Evolutionary conservation across 306 rosid genomes (phyloP).

Genomic region (Castanopsis chinensis): DNA sequence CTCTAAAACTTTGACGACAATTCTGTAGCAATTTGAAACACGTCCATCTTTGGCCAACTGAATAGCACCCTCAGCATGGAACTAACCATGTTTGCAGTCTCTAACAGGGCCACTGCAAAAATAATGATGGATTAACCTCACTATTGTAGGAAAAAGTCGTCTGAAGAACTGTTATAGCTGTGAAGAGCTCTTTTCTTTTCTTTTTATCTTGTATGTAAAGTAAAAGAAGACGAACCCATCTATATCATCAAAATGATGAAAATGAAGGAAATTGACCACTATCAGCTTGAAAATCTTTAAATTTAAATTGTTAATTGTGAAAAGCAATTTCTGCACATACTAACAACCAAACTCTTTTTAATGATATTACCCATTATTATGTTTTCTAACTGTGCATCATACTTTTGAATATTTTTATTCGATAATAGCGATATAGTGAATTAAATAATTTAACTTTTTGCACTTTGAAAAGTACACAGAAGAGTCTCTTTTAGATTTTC

Average conservation of each 20-base stretch:
- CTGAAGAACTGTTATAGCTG: neutral
- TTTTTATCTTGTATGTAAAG: neutral
- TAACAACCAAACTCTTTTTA: neutral
- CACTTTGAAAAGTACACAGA: neutral
- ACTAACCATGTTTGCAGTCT: neutral
- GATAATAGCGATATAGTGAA: neutral
- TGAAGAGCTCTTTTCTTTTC: neutral
- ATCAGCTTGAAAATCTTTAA: neutral
- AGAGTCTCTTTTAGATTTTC: neutral
- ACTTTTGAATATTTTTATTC: neutral
- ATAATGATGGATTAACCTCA: neutral
- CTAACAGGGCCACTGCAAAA: neutral
- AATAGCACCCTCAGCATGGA: neutral
- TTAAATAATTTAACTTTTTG: neutral
- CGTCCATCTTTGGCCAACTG: neutral
- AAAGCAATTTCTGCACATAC: neutral
- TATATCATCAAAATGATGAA: conserved; percentile 7
- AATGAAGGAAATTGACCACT: neutral
- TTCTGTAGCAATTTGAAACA: neutral
- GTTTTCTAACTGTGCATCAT: neutral
- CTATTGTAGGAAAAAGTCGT: neutral
- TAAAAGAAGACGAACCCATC: neutral
- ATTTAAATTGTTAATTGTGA: neutral
- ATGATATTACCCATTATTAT: neutral
- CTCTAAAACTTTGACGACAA: neutral